A percentile compares a stretch with the other conserved stretches of the same genome.
These are phyloP conservation scores for Thielaviopsis populi DNA, from an alignment of 2,329 filamentous ascomycete genomes.

Conservation along the genomic window DNA sequence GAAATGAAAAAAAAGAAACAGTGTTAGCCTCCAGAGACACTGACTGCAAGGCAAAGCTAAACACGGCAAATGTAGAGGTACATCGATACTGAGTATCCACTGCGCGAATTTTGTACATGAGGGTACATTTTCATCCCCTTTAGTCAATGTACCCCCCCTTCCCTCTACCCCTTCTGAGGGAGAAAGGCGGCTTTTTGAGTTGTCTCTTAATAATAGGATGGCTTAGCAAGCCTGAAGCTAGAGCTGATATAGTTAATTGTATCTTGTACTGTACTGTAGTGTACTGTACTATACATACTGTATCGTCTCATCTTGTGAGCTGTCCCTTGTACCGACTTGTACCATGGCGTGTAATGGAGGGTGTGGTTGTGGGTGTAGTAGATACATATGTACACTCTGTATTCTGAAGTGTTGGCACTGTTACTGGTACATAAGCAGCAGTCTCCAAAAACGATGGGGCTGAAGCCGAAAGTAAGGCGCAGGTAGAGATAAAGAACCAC, in stretches of 20 bases:
- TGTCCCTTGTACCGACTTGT: too few species aligned
- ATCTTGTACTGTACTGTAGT: neutral
- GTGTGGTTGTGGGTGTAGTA: too few species aligned
- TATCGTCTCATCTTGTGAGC: neutral
- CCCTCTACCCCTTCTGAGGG: neutral
- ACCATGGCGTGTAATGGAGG: too few species aligned
- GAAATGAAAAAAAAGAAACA: neutral
- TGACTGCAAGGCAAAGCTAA: too few species aligned
- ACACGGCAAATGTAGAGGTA: neutral
- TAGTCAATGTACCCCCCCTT: neutral
- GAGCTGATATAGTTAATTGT: neutral
- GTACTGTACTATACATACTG: neutral
- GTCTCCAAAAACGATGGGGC: too few species aligned
- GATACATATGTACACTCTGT: too few species aligned
- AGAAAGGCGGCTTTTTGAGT: neutral
- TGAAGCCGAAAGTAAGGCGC: too few species aligned
- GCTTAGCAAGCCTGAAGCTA: neutral
- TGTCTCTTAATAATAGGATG: too few species aligned
- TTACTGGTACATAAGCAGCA: too few species aligned
- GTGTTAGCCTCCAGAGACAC: too few species aligned
- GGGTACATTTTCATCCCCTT: neutral
- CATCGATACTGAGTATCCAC: neutral
- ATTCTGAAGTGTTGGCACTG: too few species aligned
- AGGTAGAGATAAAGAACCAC: neutral
- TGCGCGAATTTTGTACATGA: neutral